A percentile compares a stretch with the other conserved stretches of the same genome.
These are phyloP conservation scores for Fulvia fulva DNA, from an alignment of 2,329 filamentous ascomycete genomes.

Conservation along the genomic window DNA sequence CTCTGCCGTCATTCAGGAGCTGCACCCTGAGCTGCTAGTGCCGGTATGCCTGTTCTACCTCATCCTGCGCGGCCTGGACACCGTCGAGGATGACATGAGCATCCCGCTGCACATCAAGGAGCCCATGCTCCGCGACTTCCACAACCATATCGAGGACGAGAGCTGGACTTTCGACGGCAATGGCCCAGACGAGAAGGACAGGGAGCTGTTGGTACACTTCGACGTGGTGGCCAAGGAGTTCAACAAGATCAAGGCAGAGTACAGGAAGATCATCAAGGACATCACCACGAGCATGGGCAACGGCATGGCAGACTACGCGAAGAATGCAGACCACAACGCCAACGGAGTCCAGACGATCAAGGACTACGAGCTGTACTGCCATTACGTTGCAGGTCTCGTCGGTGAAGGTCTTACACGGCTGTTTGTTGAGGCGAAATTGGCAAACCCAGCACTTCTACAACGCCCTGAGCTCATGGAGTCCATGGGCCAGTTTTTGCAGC, in stretches of 20 bases:
- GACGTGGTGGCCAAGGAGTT: conserved; percentile 81
- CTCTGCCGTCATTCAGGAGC: conserved; percentile 85
- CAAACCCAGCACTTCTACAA: conserved; percentile 77
- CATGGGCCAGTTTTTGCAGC: conserved; percentile 96
- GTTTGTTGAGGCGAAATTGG: conserved; percentile 82
- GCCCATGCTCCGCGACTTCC: conserved; percentile 77
- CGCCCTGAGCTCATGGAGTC: conserved; percentile 80
- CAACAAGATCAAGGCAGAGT: conserved; percentile 79
- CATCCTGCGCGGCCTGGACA: conserved; percentile 85
- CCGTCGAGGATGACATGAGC: conserved; percentile 98
- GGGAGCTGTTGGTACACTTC: conserved; percentile 88
- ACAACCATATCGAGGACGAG: conserved; percentile 71
- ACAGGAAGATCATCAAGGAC: conserved; percentile 83
- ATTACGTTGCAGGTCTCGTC: conserved; percentile 97
- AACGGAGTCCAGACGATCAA: conserved; percentile 77
- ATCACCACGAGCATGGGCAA: conserved; percentile 95
- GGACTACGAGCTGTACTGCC: conserved; percentile 95
- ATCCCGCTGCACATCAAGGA: conserved; percentile 78
- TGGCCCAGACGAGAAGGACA: conserved; percentile 88
- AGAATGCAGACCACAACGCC: conserved; percentile 68
- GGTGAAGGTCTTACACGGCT: conserved; percentile 87
- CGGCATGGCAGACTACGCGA: conserved; percentile 94
- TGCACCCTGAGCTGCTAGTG: conserved; percentile 88
- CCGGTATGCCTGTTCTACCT: conserved; percentile 92
- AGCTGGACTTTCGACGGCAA: conserved; percentile 89